Base-by-base conservation (phyloP, 768 basidiomycete species). In the Termitomyces heimii region DNA sequence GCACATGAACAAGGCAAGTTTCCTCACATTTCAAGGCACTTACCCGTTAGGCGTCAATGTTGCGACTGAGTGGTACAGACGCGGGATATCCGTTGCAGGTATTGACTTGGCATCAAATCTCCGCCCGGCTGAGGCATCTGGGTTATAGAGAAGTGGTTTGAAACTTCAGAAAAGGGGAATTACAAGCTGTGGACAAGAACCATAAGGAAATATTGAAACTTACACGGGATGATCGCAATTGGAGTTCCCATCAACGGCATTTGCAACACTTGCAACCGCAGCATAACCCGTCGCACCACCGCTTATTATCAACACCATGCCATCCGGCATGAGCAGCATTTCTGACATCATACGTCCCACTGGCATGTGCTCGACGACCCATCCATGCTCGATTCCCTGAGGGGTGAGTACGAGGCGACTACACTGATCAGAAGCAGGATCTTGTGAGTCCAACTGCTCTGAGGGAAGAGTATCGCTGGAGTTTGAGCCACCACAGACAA, bases 1-100 rank as follows among this genome's bases (percentile, higher is more conserved):
- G 7, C 26, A 35, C 20, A 22, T 52, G 18, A 28, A n/a, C n/a
- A 16, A 34, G 12, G 20, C 12, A 58, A 43, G 14, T 6, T 18
- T 26, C 67, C 4, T 71, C 68, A 2, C 67, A 62, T 16, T 72
- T 61, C 8, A 56, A 34, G 68, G 68, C 22, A 77, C 70, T 39
- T 71, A 78, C 61, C 82, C 82, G 59, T 79, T 79, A 22, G 81
- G 78, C 16, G 83, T 77, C 60, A 85, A 71, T 35, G 79, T 81
- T 13, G 78, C 82, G 6, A 75, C 74, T 2, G 84, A 84, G 68
- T 87, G 85, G 71, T 87, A 87, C 70, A 87, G 50, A 14, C 85
- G 71, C 50, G 82, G 76, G 59, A 85, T 75, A 42, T 68, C 58
- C 2, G 73, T 71, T 12, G 71, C 69, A 24, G 76, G 73, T 54